phyloP scores from a whole-genome alignment of 306 rosid species.

The Cicer yamashitae region DNA sequence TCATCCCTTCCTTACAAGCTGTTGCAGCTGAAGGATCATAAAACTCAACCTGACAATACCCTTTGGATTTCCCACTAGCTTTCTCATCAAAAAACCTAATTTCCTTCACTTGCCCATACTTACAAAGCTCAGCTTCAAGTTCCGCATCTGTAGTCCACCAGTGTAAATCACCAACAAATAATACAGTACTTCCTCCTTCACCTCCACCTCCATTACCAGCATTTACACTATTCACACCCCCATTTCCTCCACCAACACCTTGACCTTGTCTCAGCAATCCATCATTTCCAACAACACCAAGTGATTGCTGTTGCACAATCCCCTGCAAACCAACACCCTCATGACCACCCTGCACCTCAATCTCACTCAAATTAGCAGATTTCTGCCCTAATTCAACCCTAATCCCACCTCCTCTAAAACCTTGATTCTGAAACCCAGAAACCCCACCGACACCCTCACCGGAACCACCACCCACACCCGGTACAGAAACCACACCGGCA shows the following conservation, averaged over 20 bases:
- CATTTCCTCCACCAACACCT: conserved; percentile 49
- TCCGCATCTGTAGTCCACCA: conserved; percentile 99
- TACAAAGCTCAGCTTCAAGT: conserved; percentile 74
- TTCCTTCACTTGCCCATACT: conserved; percentile 89
- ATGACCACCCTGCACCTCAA: conserved; percentile 63
- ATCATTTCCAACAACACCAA: conserved; percentile 58
- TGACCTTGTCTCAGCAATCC: conserved; percentile 65
- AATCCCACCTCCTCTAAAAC: conserved; percentile 71
- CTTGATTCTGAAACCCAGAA: conserved; percentile 67
- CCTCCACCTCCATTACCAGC: conserved; percentile 45
- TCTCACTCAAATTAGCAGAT: conserved; percentile 58
- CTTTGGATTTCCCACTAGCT: conserved; percentile 92
- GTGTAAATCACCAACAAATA: conserved; percentile 91
- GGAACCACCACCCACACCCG: conserved; percentile 52
- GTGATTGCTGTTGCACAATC: conserved; percentile 61
- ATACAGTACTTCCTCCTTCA: conserved; percentile 61
- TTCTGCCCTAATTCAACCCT: conserved; percentile 81
- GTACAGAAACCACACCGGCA: conserved; percentile 50
- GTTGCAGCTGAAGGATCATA: conserved; percentile 68
- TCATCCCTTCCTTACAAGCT: conserved; percentile 86
- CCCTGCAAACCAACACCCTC: conserved; percentile 58
- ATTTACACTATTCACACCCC: conserved; percentile 49
- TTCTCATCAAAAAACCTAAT: conserved; percentile 80
- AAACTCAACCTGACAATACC: conserved; percentile 95
- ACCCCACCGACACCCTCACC: conserved; percentile 32